A percentile compares a stretch with the other conserved stretches of the same genome.
Evolutionary conservation across 352 stramenopile genomes (phyloP).

Genomic region (Phytophthora hibernalis): DNA sequence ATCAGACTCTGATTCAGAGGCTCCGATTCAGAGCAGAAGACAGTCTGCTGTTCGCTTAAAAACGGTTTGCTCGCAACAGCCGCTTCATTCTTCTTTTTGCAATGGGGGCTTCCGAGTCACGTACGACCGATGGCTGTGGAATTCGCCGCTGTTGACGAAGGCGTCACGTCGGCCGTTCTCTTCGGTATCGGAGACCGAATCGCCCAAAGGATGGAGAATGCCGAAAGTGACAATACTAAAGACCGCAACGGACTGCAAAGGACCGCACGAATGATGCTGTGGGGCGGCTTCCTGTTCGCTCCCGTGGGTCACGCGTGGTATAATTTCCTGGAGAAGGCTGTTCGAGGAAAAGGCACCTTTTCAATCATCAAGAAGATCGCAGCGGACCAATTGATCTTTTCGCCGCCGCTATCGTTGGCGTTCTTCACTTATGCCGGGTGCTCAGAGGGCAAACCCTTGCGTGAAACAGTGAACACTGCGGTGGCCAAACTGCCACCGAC

Average conservation of each 20-base stretch:
- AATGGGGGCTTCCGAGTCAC: constrained; percentile 52
- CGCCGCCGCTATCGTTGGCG: constrained; percentile 35
- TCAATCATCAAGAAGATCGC: constrained; percentile 48
- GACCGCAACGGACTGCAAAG: constrained; percentile 33
- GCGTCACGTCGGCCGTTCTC: constrained; percentile 66
- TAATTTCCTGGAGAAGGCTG: constrained; percentile 74
- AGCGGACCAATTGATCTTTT: constrained; percentile 47
- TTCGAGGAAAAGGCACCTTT: constrained; percentile 33
- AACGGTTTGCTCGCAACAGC: constrained; percentile 3
- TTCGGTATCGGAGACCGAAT: constrained; percentile 73
- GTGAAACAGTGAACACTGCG: constrained; percentile 31
- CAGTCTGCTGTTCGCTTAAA: constrained; percentile 11
- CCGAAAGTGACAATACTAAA: constrained; percentile 12
- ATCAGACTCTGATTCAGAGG: no score
- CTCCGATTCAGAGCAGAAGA: no score
- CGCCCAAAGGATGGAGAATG: constrained; percentile 57
- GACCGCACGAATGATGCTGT: constrained; percentile 80
- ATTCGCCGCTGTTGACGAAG: constrained; percentile 69
- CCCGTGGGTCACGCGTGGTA: constrained; percentile 93
- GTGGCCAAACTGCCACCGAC: constrained; percentile 44
- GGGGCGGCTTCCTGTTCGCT: constrained; percentile 88
- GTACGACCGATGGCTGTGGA: constrained; percentile 65
- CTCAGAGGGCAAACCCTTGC: constrained; percentile 36
- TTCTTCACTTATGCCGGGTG: constrained; percentile 51
- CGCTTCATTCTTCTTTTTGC: constrained; percentile 24